Evolutionary conservation across 805 yeast species (phyloP), one percentile per base, ranked within the genome.

Genomic region (Ogataea glucozyma): DNA sequence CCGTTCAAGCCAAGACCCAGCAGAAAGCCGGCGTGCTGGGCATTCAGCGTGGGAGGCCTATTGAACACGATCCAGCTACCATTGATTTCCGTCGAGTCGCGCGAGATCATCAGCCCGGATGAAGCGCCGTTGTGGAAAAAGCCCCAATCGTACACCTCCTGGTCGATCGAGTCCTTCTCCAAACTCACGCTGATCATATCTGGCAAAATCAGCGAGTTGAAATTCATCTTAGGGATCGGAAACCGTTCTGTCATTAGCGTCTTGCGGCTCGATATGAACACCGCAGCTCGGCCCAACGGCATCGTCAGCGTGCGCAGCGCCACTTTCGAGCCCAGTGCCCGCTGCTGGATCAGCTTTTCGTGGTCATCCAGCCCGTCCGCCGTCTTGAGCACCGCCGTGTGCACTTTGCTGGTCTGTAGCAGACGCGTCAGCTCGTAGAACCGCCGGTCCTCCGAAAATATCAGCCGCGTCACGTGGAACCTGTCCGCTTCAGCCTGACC

Each of bases 11-110:
- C 99, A 19, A 93, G 69, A 0, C 97, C 99, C 14, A 88, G 65
- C n/a, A 93, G 64, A 53, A 93, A 89, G 0, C 99, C 99, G 17
- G 97, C 97, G 68, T 90, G 97, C 48, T 87, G 90, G 0, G 96
- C 76, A 52, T 79, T 81, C 23, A 85, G 61, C 4, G 67, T 73
- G 1, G 75, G 73, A 0, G 96, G 96, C 52, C 82, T 84, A 53
- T 88, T 88, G 60, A 86, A 88, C 1, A 85, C 84, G 26, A 91
- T 85, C 98, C 98, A 91, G 53, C 95, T 81, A 1, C 97, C 96
- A 7, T 79, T 75, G 7, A 88, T 79, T 7, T 87, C 88, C 30
- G 75, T 73, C 0, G 88, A 79, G 35, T 76, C 78, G 41, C 71
- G 73, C 4, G 91, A 79, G 6, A 91, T 79, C 43, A 42, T 81